These are phyloP conservation scores for Fraxinus cuspidata DNA, from an alignment of 257 asterid species.

Conservation along the genomic window DNA sequence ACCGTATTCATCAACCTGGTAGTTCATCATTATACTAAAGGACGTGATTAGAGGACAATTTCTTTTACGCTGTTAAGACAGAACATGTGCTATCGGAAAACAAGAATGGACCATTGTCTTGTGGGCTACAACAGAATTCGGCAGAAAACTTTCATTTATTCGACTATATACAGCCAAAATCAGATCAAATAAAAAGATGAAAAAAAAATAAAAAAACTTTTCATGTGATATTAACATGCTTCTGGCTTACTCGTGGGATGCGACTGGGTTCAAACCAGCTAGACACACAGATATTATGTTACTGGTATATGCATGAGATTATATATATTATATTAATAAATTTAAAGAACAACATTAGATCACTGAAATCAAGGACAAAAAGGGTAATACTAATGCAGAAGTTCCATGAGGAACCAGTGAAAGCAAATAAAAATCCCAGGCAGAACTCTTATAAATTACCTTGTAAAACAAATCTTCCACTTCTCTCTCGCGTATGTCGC, in stretches of 20 bases:
- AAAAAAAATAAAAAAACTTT: no score
- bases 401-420: no score
- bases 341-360: no score
- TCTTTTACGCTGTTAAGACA: not conserved
- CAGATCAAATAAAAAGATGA: not conserved
- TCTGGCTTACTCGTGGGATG: not conserved
- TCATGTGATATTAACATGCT: not conserved
- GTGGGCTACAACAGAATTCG: not conserved
- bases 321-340: no score
- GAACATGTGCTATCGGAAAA: not conserved
- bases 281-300: no score
- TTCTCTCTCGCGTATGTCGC: constrained; percentile 94
- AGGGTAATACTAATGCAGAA: not conserved
- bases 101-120: not conserved
- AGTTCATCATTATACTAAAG: not conserved
- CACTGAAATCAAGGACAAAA: not conserved
- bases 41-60: not conserved
- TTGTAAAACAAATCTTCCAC: constrained; percentile 94
- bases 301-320: no score
- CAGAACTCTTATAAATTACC: constrained; percentile 36
- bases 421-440: not conserved
- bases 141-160: not conserved
- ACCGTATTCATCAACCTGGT: not conserved
- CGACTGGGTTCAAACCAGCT: no score
- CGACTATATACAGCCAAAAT: not conserved